phyloP scores from a whole-genome alignment of 1,284 basidiomycete species.

The Retiboletus fuscus region DNA sequence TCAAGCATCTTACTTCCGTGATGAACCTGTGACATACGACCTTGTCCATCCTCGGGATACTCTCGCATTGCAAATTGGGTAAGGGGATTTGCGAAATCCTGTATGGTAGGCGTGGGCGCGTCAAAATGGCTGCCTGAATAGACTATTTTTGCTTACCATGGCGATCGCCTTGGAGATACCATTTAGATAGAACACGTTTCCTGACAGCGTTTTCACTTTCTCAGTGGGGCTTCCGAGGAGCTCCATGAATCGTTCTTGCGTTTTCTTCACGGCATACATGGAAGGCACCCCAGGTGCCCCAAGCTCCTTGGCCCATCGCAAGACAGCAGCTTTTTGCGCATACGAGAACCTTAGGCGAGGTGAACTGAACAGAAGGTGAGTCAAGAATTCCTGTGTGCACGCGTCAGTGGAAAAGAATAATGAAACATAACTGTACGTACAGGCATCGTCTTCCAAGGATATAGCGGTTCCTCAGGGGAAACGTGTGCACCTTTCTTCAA shows the following conservation, averaged over 20 bases:
- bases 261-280: slow-evolving; percentile 31
- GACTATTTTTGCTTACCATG: slow-evolving; percentile 14
- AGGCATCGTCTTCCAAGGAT: slow-evolving; percentile 34
- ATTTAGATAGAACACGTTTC: slow-evolving; percentile 31
- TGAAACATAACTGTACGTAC: too few species aligned
- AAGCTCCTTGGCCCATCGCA: slow-evolving; percentile 45
- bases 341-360: slow-evolving; percentile 8
- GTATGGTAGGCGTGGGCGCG: neutral
- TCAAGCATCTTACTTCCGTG: slow-evolving; percentile 43
- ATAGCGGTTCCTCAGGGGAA: slow-evolving; percentile 12
- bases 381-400: slow-evolving; percentile 2
- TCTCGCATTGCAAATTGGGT: slow-evolving; percentile 40
- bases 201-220: neutral
- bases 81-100: slow-evolving; percentile 47
- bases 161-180: slow-evolving; percentile 18
- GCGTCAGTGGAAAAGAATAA: neutral
- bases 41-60: slow-evolving; percentile 43
- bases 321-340: slow-evolving; percentile 20
- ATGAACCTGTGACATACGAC: slow-evolving; percentile 40
- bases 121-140: neutral
- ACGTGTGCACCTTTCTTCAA: neutral
- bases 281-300: slow-evolving; percentile 42
- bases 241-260: slow-evolving; percentile 48
- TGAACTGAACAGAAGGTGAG: slow-evolving; percentile 16
- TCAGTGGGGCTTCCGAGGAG: slow-evolving; percentile 19